phyloP scores from a whole-genome alignment of 2,329 filamentous ascomycete genomes.

The Fusarium graminum region DNA sequence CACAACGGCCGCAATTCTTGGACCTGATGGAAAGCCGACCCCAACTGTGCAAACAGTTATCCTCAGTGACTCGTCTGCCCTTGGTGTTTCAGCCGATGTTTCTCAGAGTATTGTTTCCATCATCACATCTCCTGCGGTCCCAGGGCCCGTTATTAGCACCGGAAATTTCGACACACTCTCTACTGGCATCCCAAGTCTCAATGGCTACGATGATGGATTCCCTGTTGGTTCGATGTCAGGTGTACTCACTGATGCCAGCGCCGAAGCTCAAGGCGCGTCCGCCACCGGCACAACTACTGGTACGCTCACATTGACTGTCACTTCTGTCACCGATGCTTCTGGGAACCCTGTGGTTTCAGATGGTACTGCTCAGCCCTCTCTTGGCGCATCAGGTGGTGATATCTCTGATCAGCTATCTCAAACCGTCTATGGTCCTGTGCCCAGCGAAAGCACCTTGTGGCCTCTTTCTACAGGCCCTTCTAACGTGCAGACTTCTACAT shows the following conservation, averaged over 20 bases:
- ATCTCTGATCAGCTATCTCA: constrained; percentile 32
- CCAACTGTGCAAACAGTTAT: constrained; percentile 53
- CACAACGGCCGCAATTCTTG: constrained; percentile 52
- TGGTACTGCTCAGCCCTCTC: constrained; percentile 29
- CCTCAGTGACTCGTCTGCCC: constrained; percentile 44
- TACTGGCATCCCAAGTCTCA: constrained; percentile 43
- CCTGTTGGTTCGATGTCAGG: constrained; percentile 38
- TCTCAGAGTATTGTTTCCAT: constrained; percentile 37
- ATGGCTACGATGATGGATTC: constrained; percentile 45
- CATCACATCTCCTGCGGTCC: constrained; percentile 27
- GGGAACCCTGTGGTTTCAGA: constrained; percentile 42
- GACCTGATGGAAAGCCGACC: constrained; percentile 51
- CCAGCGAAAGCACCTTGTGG: constrained; percentile 45
- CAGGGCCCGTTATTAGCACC: constrained; percentile 34
- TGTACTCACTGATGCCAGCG: constrained; percentile 35
- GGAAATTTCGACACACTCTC: constrained; percentile 15
- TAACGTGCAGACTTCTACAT: constrained; percentile 54
- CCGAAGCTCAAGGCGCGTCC: constrained; percentile 30
- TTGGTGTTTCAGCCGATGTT: constrained; percentile 32
- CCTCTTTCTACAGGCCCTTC: constrained; percentile 41
- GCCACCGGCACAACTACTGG: constrained; percentile 44
- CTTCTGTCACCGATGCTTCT: constrained; percentile 43
- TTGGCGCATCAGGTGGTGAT: constrained; percentile 26
- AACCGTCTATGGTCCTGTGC: constrained; percentile 45
- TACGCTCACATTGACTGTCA: constrained; percentile 45